These are phyloP conservation scores for Triangularia setosa DNA, from an alignment of 2,329 filamentous ascomycete species.

Conservation along the genomic window DNA sequence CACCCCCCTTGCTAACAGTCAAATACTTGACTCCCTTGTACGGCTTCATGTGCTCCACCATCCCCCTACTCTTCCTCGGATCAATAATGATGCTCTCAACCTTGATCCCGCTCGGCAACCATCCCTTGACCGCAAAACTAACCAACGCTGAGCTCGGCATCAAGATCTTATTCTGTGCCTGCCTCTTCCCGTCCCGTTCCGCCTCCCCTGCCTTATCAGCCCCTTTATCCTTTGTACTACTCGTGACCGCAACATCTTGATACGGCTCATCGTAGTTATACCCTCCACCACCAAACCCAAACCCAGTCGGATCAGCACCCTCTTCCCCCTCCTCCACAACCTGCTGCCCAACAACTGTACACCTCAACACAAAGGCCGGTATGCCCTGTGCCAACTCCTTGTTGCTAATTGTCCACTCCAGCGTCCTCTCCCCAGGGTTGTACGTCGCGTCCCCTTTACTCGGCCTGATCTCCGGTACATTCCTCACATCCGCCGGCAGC, in stretches of 20 bases:
- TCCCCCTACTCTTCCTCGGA: slow-evolving; percentile 74
- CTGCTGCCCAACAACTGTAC: slow-evolving; percentile 70
- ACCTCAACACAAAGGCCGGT: slow-evolving; percentile 69
- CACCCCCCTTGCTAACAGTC: slow-evolving; percentile 64
- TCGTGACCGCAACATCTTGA: slow-evolving; percentile 35
- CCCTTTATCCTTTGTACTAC: neutral
- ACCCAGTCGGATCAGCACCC: slow-evolving; percentile 50
- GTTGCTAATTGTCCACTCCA: slow-evolving; percentile 80
- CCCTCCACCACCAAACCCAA: slow-evolving; percentile 35
- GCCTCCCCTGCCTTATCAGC: slow-evolving; percentile 29
- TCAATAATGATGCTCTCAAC: slow-evolving; percentile 66
- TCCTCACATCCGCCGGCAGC: slow-evolving; percentile 73
- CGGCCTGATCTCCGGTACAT: slow-evolving; percentile 75
- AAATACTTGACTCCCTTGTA: slow-evolving; percentile 99
- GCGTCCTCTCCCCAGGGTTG: slow-evolving; percentile 62
- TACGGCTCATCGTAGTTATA: slow-evolving; percentile 56
- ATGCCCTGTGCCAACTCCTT: slow-evolving; percentile 69
- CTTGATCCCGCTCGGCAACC: slow-evolving; percentile 64
- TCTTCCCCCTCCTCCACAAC: slow-evolving; percentile 46
- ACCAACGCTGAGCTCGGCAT: slow-evolving; percentile 77
- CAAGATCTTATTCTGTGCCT: slow-evolving; percentile 66
- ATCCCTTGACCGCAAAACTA: slow-evolving; percentile 67
- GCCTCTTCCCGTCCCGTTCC: slow-evolving; percentile 52
- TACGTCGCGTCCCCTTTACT: slow-evolving; percentile 81
- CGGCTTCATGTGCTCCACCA: slow-evolving; percentile 85